phyloP scores from a whole-genome alignment of 2,329 filamentous ascomycete species.

The Aureobasidium melanogenum region DNA sequence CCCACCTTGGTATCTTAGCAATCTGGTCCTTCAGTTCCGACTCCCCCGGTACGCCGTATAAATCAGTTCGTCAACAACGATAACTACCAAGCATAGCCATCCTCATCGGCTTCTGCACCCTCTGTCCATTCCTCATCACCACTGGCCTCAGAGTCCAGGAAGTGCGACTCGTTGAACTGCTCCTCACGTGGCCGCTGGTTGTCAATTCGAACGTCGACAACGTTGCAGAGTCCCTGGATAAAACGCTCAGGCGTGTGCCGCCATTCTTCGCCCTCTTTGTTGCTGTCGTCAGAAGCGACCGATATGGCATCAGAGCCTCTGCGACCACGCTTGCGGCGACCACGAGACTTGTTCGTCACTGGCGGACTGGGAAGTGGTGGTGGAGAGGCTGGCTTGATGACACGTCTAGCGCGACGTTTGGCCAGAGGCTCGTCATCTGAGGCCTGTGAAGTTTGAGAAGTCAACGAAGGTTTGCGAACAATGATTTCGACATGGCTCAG shows the following conservation, averaged over 20 bases:
- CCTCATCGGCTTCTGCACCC: constrained; percentile 38
- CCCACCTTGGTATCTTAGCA: constrained; percentile 3
- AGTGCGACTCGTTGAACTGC: constrained; percentile 63
- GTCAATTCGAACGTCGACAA: constrained; percentile 64
- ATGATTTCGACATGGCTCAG: constrained; percentile 19
- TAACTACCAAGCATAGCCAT: constrained; percentile 29
- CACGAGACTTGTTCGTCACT: constrained; percentile 2
- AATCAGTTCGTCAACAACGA: background rate
- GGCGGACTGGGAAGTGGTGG: background rate
- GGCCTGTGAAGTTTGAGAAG: background rate
- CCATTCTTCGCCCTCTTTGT: constrained; percentile 28
- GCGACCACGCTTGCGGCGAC: constrained; percentile 15
- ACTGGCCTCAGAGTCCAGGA: constrained; percentile 54
- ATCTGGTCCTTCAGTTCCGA: background rate
- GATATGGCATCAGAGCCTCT: constrained; percentile 12
- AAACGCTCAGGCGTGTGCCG: constrained; percentile 25
- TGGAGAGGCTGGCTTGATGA: constrained; percentile 14
- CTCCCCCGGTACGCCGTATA: background rate
- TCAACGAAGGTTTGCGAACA: constrained; percentile 16
- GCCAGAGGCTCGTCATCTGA: constrained; percentile 5
- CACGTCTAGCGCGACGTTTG: constrained; percentile 23
- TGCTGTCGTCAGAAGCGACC: constrained; percentile 24
- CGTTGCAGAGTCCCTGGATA: constrained; percentile 61
- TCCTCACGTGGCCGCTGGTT: constrained; percentile 64
- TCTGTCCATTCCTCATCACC: constrained; percentile 51